These are phyloP conservation scores for Glycine tomentella DNA, from an alignment of 306 rosid genomes.

Conservation along the genomic window DNA sequence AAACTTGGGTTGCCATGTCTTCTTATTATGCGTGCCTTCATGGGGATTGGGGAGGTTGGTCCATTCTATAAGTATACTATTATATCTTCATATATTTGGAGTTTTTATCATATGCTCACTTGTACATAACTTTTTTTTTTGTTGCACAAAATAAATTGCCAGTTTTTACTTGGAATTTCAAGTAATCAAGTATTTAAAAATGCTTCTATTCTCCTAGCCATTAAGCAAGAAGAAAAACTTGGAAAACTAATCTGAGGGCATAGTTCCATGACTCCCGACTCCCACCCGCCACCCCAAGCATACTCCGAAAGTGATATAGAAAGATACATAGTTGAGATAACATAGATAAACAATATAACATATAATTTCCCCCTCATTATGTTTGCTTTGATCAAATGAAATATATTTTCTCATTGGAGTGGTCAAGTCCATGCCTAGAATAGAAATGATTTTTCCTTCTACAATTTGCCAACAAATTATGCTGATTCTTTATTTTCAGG, in stretches of 20 bases:
- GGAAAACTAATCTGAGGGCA: constrained; percentile 17
- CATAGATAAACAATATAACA: not conserved
- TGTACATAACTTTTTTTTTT: constrained; percentile 9
- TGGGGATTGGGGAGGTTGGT: constrained; percentile 97
- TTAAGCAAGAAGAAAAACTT: constrained; percentile 13
- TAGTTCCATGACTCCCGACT: not conserved
- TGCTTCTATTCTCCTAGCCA: constrained; percentile 10
- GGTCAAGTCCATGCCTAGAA: constrained; percentile 2
- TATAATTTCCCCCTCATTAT: not conserved
- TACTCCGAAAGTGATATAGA: not conserved
- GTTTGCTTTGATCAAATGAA: constrained; percentile 19
- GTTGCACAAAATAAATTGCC: constrained; percentile 20
- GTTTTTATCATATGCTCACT: constrained; percentile 15
- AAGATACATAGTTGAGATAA: not conserved
- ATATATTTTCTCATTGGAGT: constrained; percentile 22
- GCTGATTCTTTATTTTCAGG: constrained; percentile 60
- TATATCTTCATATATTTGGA: constrained; percentile 28
- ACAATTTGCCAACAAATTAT: not conserved
- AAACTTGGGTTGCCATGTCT: constrained; percentile 84
- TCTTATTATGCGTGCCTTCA: constrained; percentile 90
- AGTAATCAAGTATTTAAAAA: constrained; percentile 14
- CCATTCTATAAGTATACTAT: constrained; percentile 42
- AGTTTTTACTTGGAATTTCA: constrained; percentile 32
- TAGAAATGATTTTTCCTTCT: constrained; percentile 23
- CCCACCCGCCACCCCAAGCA: not conserved